Evolutionary conservation across 2,329 filamentous ascomycete genomes (phyloP).

Genomic region (Epichloe gansuensis): DNA sequence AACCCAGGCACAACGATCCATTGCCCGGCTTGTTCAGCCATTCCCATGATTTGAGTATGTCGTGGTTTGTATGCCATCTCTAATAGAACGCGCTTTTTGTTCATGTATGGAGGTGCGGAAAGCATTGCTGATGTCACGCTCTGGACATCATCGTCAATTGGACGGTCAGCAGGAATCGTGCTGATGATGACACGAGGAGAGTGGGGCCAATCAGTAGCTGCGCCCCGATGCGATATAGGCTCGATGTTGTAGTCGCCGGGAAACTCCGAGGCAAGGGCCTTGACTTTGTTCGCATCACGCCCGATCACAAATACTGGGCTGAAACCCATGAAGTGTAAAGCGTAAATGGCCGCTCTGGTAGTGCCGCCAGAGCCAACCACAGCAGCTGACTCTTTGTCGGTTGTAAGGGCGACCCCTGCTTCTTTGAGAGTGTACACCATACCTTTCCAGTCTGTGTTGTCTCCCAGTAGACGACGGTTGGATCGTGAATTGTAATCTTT

Average conservation of each 20-base stretch:
- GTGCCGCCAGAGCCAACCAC: constrained; percentile 90
- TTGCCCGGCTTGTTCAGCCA: constrained; percentile 57
- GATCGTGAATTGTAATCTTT: constrained; percentile 18
- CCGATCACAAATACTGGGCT: constrained; percentile 79
- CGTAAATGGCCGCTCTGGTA: constrained; percentile 80
- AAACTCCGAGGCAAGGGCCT: constrained; percentile 58
- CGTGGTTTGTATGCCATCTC: constrained; percentile 96
- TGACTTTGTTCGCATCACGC: constrained; percentile 57
- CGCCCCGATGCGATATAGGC: constrained; percentile 40
- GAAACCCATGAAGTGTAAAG: constrained; percentile 73
- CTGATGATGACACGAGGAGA: constrained; percentile 58
- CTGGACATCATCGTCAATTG: constrained; percentile 61
- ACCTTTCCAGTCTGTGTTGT: constrained; percentile 93
- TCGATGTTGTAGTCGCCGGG: constrained; percentile 59
- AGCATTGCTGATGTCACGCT: constrained; percentile 48
- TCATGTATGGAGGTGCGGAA: constrained; percentile 21
- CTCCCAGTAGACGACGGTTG: constrained; percentile 54
- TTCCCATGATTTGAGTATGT: constrained; percentile 71
- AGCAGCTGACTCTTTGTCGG: constrained; percentile 42
- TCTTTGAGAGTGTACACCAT: constrained; percentile 71
- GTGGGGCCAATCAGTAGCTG: constrained; percentile 39
- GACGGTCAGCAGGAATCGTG: constrained; percentile 79
- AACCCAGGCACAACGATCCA: constrained; percentile 81
- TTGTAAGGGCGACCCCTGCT: constrained; percentile 43
- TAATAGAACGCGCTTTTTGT: constrained; percentile 50